These are phyloP conservation scores for Collybia mongolica DNA, from an alignment of 768 basidiomycete species.

Conservation along the genomic window DNA sequence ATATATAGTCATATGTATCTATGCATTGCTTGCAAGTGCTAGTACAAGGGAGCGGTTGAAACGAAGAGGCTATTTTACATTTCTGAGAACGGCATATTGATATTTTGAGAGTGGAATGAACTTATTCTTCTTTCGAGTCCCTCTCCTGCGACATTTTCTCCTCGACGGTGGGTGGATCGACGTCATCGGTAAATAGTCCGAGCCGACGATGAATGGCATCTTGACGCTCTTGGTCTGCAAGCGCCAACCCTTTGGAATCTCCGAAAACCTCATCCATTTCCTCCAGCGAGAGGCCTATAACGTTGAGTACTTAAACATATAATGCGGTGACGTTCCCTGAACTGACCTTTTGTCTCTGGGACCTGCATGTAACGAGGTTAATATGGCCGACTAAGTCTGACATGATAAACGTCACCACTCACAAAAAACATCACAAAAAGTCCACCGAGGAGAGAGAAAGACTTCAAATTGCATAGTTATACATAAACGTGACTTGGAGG, in stretches of 20 bases:
- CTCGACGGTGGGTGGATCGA: too few relatives aligned
- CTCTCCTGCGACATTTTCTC: too few relatives aligned
- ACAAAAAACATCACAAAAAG: conserved; percentile 67
- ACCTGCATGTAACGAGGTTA: conserved; percentile 32
- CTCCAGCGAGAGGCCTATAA: conserved; percentile 57
- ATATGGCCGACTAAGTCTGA: background rate
- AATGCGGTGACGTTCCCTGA: background rate
- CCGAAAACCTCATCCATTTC: conserved; percentile 83
- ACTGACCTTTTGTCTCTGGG: conserved; percentile 69
- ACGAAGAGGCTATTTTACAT: too few relatives aligned
- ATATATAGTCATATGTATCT: too few relatives aligned
- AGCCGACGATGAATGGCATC: conserved; percentile 58
- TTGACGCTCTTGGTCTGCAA: conserved; percentile 51
- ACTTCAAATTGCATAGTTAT: conserved; percentile 26
- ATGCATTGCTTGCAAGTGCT: too few relatives aligned
- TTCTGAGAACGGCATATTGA: too few relatives aligned
- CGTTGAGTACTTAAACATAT: background rate
- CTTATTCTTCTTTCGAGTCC: too few relatives aligned
- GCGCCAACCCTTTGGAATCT: conserved; percentile 48
- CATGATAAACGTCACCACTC: conserved; percentile 19
- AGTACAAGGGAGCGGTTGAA: too few relatives aligned
- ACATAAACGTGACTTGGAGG: background rate
- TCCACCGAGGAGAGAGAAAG: conserved; percentile 66
- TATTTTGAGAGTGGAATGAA: too few relatives aligned
- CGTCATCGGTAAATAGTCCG: conserved; percentile 39